These are phyloP conservation scores for Inonotus obliquus DNA, from an alignment of 1,284 basidiomycete genomes.

Conservation along the genomic window DNA sequence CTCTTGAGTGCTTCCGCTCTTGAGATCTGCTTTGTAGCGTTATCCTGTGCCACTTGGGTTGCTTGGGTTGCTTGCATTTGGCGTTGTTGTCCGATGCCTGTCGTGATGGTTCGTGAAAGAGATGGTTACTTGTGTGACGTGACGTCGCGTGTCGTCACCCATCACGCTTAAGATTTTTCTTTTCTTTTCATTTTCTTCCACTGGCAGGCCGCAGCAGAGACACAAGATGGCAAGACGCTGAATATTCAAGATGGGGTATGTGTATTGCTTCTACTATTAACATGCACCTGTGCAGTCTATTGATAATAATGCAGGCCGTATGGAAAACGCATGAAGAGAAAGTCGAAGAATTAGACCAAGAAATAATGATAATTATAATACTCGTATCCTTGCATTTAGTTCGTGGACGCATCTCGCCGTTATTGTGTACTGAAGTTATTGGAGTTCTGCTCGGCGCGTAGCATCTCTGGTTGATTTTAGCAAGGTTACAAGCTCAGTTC, in stretches of 20 bases:
- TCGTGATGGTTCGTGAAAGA: conserved; percentile 4
- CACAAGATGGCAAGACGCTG: not conserved
- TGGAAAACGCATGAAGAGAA: not conserved
- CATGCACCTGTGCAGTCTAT: not conserved
- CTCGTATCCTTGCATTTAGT: no score
- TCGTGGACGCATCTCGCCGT: no score
- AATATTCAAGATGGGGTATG: not conserved
- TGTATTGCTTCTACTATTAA: not conserved
- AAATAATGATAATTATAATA: not conserved
- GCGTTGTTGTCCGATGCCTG: not conserved
- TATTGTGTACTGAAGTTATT: no score
- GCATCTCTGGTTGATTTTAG: conserved; percentile 88
- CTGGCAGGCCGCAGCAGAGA: not conserved
- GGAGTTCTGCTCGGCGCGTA: conserved; percentile 57
- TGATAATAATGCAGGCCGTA: not conserved
- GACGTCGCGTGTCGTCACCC: not conserved
- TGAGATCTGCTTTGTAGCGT: not conserved
- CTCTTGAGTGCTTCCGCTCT: conserved; percentile 20
- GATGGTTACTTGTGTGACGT: not conserved
- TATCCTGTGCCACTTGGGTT: not conserved
- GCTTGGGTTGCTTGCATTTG: conserved; percentile 1
- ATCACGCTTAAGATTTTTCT: not conserved
- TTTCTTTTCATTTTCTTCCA: no score
- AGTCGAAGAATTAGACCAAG: not conserved
- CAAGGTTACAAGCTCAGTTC: conserved; percentile 75